Evolutionary conservation across 2,329 filamentous ascomycete species (phyloP).

Genomic region (Calonectria multiphialidica): DNA sequence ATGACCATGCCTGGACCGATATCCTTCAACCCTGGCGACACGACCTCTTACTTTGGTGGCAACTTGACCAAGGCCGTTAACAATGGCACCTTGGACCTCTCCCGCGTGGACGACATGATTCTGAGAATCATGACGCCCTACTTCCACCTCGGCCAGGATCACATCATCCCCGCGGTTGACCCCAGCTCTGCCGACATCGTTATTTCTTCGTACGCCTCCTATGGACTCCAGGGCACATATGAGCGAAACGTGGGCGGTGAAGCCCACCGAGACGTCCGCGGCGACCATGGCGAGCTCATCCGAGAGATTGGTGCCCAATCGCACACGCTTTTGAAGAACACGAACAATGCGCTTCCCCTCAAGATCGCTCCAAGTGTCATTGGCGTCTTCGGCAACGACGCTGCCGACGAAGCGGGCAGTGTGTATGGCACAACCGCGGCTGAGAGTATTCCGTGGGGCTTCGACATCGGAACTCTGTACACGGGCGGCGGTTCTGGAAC

Average conservation of each 20-base stretch:
- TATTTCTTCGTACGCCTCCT: background rate
- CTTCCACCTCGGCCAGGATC: constrained; percentile 60
- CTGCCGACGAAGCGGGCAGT: constrained; percentile 42
- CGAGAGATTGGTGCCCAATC: constrained; percentile 65
- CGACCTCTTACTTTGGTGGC: constrained; percentile 55
- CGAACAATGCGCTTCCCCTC: constrained; percentile 68
- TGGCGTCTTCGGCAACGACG: constrained; percentile 65
- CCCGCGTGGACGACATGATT: constrained; percentile 58
- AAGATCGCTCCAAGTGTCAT: constrained; percentile 63
- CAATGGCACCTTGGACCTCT: constrained; percentile 55
- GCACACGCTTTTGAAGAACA: constrained; percentile 80
- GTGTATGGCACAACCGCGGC: background rate
- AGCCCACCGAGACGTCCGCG: constrained; percentile 60
- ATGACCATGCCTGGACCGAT: constrained; percentile 62
- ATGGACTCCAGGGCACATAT: constrained; percentile 46
- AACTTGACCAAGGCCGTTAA: constrained; percentile 58
- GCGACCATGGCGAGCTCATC: constrained; percentile 65
- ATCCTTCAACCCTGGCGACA: constrained; percentile 43
- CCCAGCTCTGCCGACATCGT: constrained; percentile 48
- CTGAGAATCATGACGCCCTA: constrained; percentile 65
- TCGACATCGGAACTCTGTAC: constrained; percentile 69
- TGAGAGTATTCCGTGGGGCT: background rate
- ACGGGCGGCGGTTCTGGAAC: constrained; percentile 77
- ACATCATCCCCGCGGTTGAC: constrained; percentile 55
- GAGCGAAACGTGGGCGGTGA: constrained; percentile 50